Evolutionary conservation across 2,329 filamentous ascomycete species (phyloP).

Genomic region (Fusarium abutilonis): DNA sequence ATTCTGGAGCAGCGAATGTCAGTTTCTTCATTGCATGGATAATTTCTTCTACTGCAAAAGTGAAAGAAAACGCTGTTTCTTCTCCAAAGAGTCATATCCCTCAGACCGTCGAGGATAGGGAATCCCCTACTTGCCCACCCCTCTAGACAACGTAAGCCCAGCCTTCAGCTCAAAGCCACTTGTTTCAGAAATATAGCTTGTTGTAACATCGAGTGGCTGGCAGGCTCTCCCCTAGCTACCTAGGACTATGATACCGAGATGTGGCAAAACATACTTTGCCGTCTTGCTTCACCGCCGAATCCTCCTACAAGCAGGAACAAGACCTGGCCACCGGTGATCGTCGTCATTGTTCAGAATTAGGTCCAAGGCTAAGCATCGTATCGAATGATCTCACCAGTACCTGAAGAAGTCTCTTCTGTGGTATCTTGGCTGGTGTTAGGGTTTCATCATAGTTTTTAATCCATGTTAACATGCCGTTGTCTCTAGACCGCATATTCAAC

Average conservation of each 20-base stretch:
- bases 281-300: slow-evolving; percentile 37
- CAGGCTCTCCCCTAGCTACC: slow-evolving; percentile 22
- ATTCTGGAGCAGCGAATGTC: too few relatives aligned
- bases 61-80: slow-evolving; percentile 11
- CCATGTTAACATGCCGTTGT: background rate
- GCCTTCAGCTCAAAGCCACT: slow-evolving; percentile 41
- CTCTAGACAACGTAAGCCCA: slow-evolving; percentile 26
- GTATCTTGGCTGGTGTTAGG: background rate
- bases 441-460: background rate
- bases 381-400: background rate
- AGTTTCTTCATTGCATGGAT: too few relatives aligned
- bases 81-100: slow-evolving; percentile 31
- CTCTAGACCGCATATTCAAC: background rate
- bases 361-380: background rate
- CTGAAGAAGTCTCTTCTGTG: background rate
- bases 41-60: slow-evolving; percentile 31
- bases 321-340: background rate
- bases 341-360: slow-evolving; percentile 1
- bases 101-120: slow-evolving; percentile 22
- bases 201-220: slow-evolving; percentile 37
- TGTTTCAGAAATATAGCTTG: slow-evolving; percentile 39
- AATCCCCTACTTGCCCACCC: slow-evolving; percentile 19
- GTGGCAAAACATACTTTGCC: slow-evolving; percentile 28
- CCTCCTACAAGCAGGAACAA: slow-evolving; percentile 3
- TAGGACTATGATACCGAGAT: slow-evolving; percentile 27